Base-by-base conservation (phyloP, 371 early-diverging fungal species). In the Actinomortierella ambigua region DNA sequence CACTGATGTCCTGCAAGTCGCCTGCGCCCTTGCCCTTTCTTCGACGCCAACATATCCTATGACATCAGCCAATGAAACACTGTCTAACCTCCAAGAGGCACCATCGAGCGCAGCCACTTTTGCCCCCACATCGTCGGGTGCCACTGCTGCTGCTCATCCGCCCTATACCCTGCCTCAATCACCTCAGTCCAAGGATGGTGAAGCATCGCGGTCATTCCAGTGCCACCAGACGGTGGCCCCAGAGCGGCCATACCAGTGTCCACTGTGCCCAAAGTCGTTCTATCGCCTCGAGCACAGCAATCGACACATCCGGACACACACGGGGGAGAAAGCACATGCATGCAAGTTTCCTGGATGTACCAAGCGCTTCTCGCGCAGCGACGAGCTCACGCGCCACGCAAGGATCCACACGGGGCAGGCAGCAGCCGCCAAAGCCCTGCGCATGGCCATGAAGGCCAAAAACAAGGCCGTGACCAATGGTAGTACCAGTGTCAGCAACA, bases 261-360 rank as follows among this genome's bases (percentile, higher is more conserved):
- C 89, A n/a, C 80, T 84, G 62, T 90, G 90, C 66, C 83, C 84
- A 17, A 90, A 88, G 77, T 85, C 90, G 24, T 90, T 90, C 63
- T 88, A 77, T 57, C 89, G 90, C n/a, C 81, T 88, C 26, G 90
- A 90, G 65, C 90, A 90, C 63, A 86, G 88, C 75, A 88, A 87
- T 20, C 85, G 95, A 42, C 95, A 95, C 78, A 88, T 91, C 50
- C 85, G 93, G 59, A 93, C 93, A 1, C 95, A 95, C 67, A 95
- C 95, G 5, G 94, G 94, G 22, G 95, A 95, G 65, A 90, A 88
- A 51, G 94, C 95, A 2, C 92, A 88, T 69, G 85, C 78, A 23
- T 95, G 95, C 75, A 79, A 81, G 17, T 83, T 79, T 55, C 81
- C 82, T 6, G 82, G 85, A 54, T 95, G 95, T 62, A 83, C 85